Base-by-base conservation (phyloP, 768 basidiomycete genomes). In the Leucogyrophana mollusca region DNA sequence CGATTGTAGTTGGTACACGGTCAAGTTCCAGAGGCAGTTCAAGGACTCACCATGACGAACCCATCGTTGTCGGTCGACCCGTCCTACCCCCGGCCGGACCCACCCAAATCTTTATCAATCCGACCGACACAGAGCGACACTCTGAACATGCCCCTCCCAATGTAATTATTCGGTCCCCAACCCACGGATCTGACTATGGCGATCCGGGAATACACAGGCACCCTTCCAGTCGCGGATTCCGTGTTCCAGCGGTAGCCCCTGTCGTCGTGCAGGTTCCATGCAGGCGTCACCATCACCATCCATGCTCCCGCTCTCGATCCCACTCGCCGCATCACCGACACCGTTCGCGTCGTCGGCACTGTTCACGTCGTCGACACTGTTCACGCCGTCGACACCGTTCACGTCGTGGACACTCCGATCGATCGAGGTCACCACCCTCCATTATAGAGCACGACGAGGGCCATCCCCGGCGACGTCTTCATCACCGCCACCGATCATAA, bases 221-320 rank as follows among this genome's bases (percentile, higher is more conserved):
- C 13, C 70, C 58, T 34, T 52, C 59, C 34, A 57, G 60, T 37
- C 57, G 56, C 20, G 59, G 51, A 17, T 60, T 53, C 41, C 56
- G 51, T 10, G 46, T 41, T 18, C 27, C 58, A 11, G 43, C 49
- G 14, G 43, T 39, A n/a, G 39, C 47, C 17, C 54, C 42, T n/a
- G 11, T 43, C 25, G 39, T 51, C 14, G 21, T 45, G 4, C 48
- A 25, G 17, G 33, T 46, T 35, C 52, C 50, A 10, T 48, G 46
- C 32, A 24, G 2, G 23, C 39, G 49, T 33, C 36, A 34, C 20
- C 36, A 8, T n/a, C 42, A 44, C 22, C 34, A 32, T 21, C 42
- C 44, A 42, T 49, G 53, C 42, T 43, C 47, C 30, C 59, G 57
- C 17, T 59, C 64, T 46, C 59, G 57, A 23, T 55, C 53, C 7